Conservation (phyloP, 2,329 filamentous ascomycete genomes). For the Botrytis elliptica region DNA sequence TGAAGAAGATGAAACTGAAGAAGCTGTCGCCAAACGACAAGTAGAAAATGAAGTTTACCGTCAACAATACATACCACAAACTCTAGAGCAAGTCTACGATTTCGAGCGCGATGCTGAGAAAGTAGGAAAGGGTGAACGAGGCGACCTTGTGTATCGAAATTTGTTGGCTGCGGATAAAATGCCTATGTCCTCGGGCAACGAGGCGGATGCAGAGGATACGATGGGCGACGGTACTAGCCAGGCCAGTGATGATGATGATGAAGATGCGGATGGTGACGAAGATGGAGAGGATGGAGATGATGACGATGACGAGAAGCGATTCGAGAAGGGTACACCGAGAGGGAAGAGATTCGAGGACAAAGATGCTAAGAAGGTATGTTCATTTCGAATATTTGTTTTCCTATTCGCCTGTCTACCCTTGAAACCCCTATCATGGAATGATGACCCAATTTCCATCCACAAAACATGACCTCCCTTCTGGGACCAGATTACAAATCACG, state of each 20-base stretch:
- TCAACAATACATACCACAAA: constrained; percentile 95
- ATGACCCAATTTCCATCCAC: constrained; percentile 20
- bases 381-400: constrained; percentile 11
- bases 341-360: constrained; percentile 90
- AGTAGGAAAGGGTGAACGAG: constrained; percentile 69
- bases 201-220: constrained; percentile 43
- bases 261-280: constrained; percentile 44
- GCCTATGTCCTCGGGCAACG: constrained; percentile 42
- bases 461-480: constrained; percentile 18
- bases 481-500: constrained; percentile 15
- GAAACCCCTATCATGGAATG: constrained; percentile 26
- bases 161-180: constrained; percentile 69
- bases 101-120: constrained; percentile 85
- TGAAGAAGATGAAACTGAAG: constrained; percentile 53
- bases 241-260: constrained; percentile 33
- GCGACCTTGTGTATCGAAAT: constrained; percentile 80
- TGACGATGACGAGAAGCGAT: constrained; percentile 51
- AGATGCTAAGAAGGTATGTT: constrained; percentile 71
- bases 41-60: constrained; percentile 91
- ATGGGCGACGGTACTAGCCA: constrained; percentile 44
- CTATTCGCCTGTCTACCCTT: constrained; percentile 24
- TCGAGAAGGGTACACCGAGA: constrained; percentile 67
- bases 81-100: constrained; percentile 92
- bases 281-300: constrained; percentile 40
- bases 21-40: constrained; percentile 59